phyloP scores from a whole-genome alignment of 495 filamentous ascomycete species.

The Aspergillus bertholletiae region DNA sequence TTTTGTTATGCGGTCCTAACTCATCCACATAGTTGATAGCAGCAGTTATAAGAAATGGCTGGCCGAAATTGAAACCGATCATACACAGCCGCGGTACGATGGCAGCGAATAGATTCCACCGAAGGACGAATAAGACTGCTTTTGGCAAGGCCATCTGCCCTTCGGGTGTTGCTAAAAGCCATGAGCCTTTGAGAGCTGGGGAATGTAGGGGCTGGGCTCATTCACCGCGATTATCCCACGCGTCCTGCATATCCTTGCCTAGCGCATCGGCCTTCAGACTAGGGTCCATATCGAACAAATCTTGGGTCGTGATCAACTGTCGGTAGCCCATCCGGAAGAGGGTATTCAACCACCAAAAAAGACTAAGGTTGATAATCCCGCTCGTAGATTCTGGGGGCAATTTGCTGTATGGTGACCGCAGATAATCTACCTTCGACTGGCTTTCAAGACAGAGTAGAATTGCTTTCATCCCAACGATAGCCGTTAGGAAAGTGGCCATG shows the following conservation, averaged over 20 bases:
- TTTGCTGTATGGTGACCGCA: conserved; percentile 26
- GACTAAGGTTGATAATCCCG: conserved; percentile 35
- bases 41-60: conserved; percentile 54
- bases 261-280: no score
- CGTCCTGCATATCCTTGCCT: no score
- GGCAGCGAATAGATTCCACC: conserved; percentile 36
- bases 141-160: no score
- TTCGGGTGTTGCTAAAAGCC: no score
- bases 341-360: conserved; percentile 41
- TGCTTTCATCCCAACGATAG: conserved; percentile 34
- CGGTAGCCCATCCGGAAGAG: conserved; percentile 40
- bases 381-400: conserved; percentile 47
- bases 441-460: conserved; percentile 42
- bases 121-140: no score
- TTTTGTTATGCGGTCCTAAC: neutral
- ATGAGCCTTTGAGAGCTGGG: no score
- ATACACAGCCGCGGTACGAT: conserved; percentile 47
- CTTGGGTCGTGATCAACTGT: conserved; percentile 29
- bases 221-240: no score
- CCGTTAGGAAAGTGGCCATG: conserved; percentile 33
- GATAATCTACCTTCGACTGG: conserved; percentile 34
- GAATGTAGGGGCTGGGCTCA: no score
- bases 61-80: conserved; percentile 54
- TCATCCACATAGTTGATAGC: neutral
- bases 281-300: conserved; percentile 29